Evolutionary conservation across 176 grass and related monocot species (phyloP), one percentile per base, ranked within the genome.

Genomic region (Lolium multiflorum): DNA sequence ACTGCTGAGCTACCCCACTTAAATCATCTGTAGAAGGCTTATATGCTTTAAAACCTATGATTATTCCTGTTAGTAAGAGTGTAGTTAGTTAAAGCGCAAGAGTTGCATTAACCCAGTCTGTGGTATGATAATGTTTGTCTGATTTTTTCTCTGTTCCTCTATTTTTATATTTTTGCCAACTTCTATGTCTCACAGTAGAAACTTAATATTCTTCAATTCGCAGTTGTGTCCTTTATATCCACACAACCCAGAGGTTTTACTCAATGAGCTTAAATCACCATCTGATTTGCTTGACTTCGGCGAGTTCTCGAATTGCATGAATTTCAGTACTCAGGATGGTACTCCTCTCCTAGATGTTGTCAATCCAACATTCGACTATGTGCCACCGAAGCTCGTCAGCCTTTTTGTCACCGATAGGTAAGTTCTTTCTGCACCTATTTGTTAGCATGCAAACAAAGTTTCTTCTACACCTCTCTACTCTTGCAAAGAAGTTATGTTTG

Each of bases 351-450:
- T 99, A 66, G 91, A 91, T 81, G 94, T 99, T 85, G 97, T 91
- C 22, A 99, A 99, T 69, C 97, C 97, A 28, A 89, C 97, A 44
- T 99, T 99, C 92, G 97, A 99, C 67, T 96, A 96, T 49, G 92
- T 99, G 46, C 94, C 92, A 2, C 92, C 97, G 7, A 99, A 99
- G 76, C 97, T 96, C 50, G 92, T 99, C 85, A 96, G 97, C 65
- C 90, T 99, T 49, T 99, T 96, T 74, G 86, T 99, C 80, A 99
- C 97, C 9, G 94, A 99, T 74, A 96, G 90, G 97, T 99, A 91
- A 94, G 92, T 59, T 80, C 24, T 73, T 41, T 84, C 7, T 37
- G 6, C 3, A 24, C 52, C 3, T 71, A 6, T n/a, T 37, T 43
- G 9, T 9, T 5, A 26, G 43, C 14, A 41, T 15, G 10, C 39